Evolutionary conservation across 1,139 yeast species (phyloP).

Genomic region (Dujonia santamariae): DNA sequence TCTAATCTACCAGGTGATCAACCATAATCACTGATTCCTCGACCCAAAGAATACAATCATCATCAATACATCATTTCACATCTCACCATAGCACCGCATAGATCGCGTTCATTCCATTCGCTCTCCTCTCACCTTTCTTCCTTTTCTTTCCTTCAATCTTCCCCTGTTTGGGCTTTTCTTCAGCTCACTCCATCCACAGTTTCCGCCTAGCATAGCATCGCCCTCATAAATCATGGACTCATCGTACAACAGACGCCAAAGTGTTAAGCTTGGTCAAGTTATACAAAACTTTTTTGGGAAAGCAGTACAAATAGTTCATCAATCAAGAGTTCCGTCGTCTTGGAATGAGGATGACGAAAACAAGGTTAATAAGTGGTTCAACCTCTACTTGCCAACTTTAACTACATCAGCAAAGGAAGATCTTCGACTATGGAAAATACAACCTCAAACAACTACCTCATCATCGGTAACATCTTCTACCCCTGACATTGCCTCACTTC

Average conservation of each 20-base stretch:
- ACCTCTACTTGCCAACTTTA: conserved; percentile 43
- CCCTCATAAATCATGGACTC: conserved; percentile 2
- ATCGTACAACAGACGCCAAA: conserved; percentile 17
- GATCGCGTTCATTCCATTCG: too few species aligned
- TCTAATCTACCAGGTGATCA: too few species aligned
- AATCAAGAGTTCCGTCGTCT: conserved; percentile 18
- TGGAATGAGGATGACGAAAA: conserved; percentile 13
- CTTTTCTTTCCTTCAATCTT: too few species aligned
- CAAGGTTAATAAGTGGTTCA: conserved; percentile 63
- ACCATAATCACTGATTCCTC: background rate
- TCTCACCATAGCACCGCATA: too few species aligned
- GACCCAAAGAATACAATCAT: background rate
- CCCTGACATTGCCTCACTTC: conserved; percentile 39
- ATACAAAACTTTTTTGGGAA: conserved; percentile 69
- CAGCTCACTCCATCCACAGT: too few species aligned
- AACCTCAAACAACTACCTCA: conserved; percentile 10
- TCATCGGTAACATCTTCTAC: background rate
- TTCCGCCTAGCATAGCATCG: too few species aligned
- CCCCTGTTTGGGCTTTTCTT: too few species aligned
- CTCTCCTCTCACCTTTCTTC: too few species aligned
- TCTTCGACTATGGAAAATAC: conserved; percentile 55
- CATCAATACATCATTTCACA: too few species aligned
- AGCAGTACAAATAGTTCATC: conserved; percentile 56
- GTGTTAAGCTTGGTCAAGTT: conserved; percentile 41
- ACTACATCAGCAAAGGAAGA: conserved; percentile 52